phyloP scores from a whole-genome alignment of 495 filamentous ascomycete species.

The Penicillium canescens region DNA sequence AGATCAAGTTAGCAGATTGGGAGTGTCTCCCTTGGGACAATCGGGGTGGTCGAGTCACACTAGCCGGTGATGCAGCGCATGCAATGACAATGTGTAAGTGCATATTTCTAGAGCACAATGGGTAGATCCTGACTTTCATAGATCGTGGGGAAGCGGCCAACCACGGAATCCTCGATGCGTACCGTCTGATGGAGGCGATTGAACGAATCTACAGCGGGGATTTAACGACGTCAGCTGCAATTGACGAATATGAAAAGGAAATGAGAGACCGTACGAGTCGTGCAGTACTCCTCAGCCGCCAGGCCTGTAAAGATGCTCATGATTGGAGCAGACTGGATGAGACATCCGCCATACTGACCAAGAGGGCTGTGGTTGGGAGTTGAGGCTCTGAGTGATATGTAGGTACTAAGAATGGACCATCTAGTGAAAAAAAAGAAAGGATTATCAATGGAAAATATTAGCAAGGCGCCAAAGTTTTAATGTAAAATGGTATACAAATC shows the following conservation, averaged over 20 bases:
- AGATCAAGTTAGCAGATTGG: conserved; percentile 55
- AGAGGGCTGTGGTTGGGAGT: conserved; percentile 14
- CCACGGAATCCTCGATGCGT: conserved; percentile 53
- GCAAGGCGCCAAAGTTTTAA: neutral
- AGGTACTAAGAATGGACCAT: neutral
- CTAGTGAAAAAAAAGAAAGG: neutral
- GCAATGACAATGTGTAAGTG: conserved; percentile 61
- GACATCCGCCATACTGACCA: conserved; percentile 26
- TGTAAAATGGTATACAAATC: neutral
- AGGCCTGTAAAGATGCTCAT: conserved; percentile 63
- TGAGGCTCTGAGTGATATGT: neutral
- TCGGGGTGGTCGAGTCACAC: conserved; percentile 42
- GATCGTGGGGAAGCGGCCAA: conserved; percentile 59
- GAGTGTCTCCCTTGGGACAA: conserved; percentile 47
- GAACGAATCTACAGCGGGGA: conserved; percentile 12
- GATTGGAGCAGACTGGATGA: conserved; percentile 42
- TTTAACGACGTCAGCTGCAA: conserved; percentile 23
- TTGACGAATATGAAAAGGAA: conserved; percentile 53
- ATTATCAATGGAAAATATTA: neutral
- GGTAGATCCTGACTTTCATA: conserved; percentile 4
- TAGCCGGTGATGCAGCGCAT: conserved; percentile 63
- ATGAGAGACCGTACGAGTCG: conserved; percentile 49
- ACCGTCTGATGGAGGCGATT: conserved; percentile 23
- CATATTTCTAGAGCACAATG: neutral
- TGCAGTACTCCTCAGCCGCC: conserved; percentile 56